Evolutionary conservation across 306 rosid genomes (phyloP).

Genomic region (Pyrus bretschneideri): DNA sequence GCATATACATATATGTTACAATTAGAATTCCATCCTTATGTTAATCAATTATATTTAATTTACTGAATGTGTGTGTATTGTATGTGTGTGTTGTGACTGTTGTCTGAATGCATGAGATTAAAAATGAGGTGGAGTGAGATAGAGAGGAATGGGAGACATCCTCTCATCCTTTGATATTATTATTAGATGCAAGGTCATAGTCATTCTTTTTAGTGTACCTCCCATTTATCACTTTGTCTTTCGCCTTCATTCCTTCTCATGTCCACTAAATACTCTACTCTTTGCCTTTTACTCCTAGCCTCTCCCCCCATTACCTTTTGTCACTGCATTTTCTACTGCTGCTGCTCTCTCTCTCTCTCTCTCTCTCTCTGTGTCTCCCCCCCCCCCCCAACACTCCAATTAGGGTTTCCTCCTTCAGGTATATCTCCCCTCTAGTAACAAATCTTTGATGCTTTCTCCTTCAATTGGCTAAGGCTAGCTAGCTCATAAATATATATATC

Average conservation of each 20-base stretch:
- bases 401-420: slow-evolving; percentile 60
- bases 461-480: slow-evolving; percentile 37
- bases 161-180: slow-evolving; percentile 40
- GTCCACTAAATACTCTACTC: slow-evolving; percentile 66
- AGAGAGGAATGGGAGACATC: not conserved
- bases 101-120: not conserved
- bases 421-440: slow-evolving; percentile 14
- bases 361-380: not conserved
- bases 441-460: slow-evolving; percentile 34
- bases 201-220: slow-evolving; percentile 82
- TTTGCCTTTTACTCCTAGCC: slow-evolving; percentile 9
- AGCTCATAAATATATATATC: not conserved
- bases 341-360: not conserved
- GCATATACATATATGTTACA: too few species aligned
- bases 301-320: not conserved
- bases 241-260: slow-evolving; percentile 80
- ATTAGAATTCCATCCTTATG: too few species aligned
- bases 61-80: too few species aligned
- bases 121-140: not conserved
- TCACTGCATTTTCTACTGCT: not conserved
- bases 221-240: slow-evolving; percentile 92
- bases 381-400: not conserved
- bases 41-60: too few species aligned
- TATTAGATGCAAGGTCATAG: slow-evolving; percentile 78
- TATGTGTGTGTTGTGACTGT: not conserved